Evolutionary conservation across 75 land plant genomes (phyloP), one percentile per base, ranked within the genome.

Genomic region (Selaginella moellendorffii): DNA sequence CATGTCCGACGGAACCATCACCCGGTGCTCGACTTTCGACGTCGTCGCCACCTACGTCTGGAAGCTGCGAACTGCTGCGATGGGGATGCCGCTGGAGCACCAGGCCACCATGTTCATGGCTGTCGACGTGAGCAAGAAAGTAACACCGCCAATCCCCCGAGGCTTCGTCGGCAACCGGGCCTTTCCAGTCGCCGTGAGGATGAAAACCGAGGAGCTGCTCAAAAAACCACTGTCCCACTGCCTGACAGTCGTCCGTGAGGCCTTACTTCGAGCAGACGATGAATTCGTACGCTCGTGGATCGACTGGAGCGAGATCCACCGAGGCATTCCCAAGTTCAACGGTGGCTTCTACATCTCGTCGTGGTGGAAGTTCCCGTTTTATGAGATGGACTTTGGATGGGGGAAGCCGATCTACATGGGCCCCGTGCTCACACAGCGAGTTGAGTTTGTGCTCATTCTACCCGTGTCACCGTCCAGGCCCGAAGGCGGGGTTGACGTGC

Each of bases 311-410:
- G 59, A 56, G n/a, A 56, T 21, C 2, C 19, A 56, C 24, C 5
- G 24, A 21, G 59, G 59, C 21, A 56, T 56, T 5, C 46, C 46
- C 10, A 36, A 36, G 14, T 36, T 36, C 46, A 5, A 36, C 46
- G 46, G 46, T 36, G 46, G 46, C 5, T 36, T 36, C 14, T 36
- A 36, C 46, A 5, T 36, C 5, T 36, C 80, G 2, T 77, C 87
- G n/a, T 84, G 87, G 87, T 77, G 79, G 78, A 84, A 77, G 60
- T 69, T 87, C 58, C 79, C 83, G 0, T 79, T 87, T 53, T 59
- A 71, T 54, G 66, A 77, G 30, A 28, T 87, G 26, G 81, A 84
- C 53, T 81, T 78, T 68, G 84, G 87, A 8, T 83, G 63, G 66
- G 87, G 91, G 8, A 73, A 31, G 68, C 80, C 91, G 30, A 17